Conservation (phyloP, 768 basidiomycete genomes). For the Udeniomyces megalosporus region DNA sequence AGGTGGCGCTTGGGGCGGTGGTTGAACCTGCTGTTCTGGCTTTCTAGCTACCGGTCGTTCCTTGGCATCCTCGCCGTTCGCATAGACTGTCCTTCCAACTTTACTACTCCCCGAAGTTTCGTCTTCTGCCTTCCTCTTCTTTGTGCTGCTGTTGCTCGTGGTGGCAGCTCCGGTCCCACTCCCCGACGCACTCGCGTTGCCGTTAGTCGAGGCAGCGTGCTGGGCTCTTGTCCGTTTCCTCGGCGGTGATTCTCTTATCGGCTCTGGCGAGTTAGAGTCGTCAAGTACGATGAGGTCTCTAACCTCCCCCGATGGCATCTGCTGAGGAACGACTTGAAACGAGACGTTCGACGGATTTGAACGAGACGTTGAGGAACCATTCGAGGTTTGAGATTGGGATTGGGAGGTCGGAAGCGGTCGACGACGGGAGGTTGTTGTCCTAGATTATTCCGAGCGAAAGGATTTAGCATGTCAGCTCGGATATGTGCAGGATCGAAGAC, state of each 20-base stretch:
- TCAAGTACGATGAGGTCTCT: slow-evolving; percentile 1
- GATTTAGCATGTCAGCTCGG: too few relatives aligned
- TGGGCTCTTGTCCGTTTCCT: too few relatives aligned
- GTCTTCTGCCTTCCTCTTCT: slow-evolving; percentile 1
- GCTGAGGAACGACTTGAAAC: not conserved
- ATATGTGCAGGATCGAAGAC: too few relatives aligned
- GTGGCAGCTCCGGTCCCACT: not conserved
- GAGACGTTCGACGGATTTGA: not conserved
- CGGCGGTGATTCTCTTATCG: not conserved
- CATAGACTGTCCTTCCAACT: too few relatives aligned
- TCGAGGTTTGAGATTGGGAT: too few relatives aligned
- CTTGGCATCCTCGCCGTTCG: too few relatives aligned
- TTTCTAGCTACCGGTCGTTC: not conserved
- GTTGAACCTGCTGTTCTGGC: too few relatives aligned
- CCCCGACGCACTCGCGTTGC: not conserved
- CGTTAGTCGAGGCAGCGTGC: too few relatives aligned
- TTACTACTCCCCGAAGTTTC: not conserved
- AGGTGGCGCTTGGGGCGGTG: not conserved
- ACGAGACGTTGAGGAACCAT: too few relatives aligned
- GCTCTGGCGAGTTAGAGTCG: not conserved
- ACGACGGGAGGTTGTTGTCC: too few relatives aligned
- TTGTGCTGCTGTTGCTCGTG: not conserved
- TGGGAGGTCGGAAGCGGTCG: too few relatives aligned
- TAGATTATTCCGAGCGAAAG: too few relatives aligned
- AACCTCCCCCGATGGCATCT: not conserved